Evolutionary conservation across 2,329 filamentous ascomycete genomes (phyloP).

Genomic region (Chalara sp.): DNA sequence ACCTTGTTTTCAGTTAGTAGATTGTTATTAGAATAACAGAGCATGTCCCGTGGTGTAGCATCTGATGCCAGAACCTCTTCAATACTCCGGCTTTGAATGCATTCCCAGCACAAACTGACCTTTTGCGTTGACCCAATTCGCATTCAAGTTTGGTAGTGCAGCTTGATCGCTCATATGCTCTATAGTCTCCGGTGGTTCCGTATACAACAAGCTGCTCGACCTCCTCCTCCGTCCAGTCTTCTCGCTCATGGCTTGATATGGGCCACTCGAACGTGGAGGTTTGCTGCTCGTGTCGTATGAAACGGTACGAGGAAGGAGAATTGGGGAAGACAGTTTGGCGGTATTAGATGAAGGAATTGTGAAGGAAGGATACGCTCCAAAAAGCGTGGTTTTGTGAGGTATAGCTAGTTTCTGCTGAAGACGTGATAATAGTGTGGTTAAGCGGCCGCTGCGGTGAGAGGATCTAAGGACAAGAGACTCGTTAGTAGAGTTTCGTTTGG

Average conservation of each 20-base stretch:
- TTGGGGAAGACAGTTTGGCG: constrained; percentile 92
- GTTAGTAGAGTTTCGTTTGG: no score
- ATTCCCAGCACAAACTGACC: constrained; percentile 49
- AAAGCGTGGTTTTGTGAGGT: constrained; percentile 15
- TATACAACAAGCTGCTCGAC: constrained; percentile 96
- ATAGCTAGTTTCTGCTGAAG: not conserved
- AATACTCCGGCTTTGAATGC: not conserved
- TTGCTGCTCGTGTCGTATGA: constrained; percentile 83
- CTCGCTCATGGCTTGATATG: constrained; percentile 46
- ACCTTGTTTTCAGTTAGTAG: constrained; percentile 45
- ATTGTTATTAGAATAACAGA: not conserved
- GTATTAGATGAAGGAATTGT: constrained; percentile 48
- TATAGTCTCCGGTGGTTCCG: constrained; percentile 91
- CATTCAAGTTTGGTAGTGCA: constrained; percentile 89
- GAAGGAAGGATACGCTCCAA: constrained; percentile 22
- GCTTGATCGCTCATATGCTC: constrained; percentile 98
- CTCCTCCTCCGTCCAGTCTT: constrained; percentile 76
- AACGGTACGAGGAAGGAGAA: constrained; percentile 82
- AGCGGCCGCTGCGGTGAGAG: no score
- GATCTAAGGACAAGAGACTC: no score
- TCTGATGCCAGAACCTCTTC: not conserved
- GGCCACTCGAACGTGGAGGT: constrained; percentile 52
- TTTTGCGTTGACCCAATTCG: constrained; percentile 99
- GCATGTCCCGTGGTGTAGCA: not conserved
- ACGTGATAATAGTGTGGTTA: no score